Base-by-base conservation (phyloP, 257 asterid species). In the Gardenia jasminoides region DNA sequence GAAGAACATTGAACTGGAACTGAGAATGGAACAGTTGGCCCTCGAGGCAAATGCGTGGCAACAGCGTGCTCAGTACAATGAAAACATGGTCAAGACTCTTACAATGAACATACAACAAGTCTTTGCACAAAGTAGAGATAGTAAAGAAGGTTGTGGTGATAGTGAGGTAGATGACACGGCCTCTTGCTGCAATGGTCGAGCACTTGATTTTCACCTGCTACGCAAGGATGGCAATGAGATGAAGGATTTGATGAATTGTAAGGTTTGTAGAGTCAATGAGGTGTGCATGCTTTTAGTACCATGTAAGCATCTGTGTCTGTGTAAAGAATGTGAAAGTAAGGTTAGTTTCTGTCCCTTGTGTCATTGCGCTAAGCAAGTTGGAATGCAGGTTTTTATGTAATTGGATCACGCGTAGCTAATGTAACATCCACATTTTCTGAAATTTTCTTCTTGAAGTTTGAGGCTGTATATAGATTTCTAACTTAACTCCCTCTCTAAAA, bases 91-190 rank as follows among this genome's bases (percentile, higher is more conserved):
- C 79, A 93, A 84, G 88, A 87, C 88, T 13, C 95, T 96, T 12
- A 90, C 91, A 85, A 78, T 82, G 24, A 96, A 88, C 79, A 91
- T 96, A 22, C 96, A 91, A 72, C 96, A 90, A 81, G 93, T 88
- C 62, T 90, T 89, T 64, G 94, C 96, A 4, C 96, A 86, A 41
- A 86, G 94, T 85, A 75, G 92, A 83, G 97, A 96, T 67, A 91
- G 97, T 79, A 93, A 91, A 87, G 99, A 96, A 89, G 99, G 99
- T 66, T 92, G 97, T 79, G 99, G 99, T 30, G 99, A 96, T 75
- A 96, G 97, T 26, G 99, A 93, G 89, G 88, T 92, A 12, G 92
- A 91, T 39, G 98, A 93, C 73, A 90, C 97, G 7, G 97, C 97
- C 64, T 96, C 98, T 31, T 92, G 94, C 88, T 88, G 90, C 83